A percentile compares a stretch with the other conserved stretches of the same genome.
Conservation (phyloP, 1,139 yeast species). For the Candida pseudocylindracea region DNA sequence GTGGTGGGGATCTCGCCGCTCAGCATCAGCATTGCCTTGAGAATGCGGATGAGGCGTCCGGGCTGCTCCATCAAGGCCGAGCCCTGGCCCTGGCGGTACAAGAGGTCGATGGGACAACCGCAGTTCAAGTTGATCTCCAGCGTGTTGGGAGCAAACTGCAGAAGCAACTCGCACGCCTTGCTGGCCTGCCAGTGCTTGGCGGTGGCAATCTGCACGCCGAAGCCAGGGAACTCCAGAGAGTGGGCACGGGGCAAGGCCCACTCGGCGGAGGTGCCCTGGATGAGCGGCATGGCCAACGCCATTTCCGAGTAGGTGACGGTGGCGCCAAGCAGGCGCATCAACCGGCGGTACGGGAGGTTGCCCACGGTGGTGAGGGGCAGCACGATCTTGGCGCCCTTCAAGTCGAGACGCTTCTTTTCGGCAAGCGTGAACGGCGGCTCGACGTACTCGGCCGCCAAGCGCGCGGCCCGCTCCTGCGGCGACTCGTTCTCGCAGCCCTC, state of each 20-base stretch:
- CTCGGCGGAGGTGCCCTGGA: conserved; percentile 81
- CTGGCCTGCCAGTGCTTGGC: conserved; percentile 87
- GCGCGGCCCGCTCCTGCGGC: background rate
- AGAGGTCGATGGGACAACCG: conserved; percentile 92
- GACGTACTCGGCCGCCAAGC: conserved; percentile 24
- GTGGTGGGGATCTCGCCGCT: conserved; percentile 85
- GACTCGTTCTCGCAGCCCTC: conserved; percentile 9
- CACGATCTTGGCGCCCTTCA: conserved; percentile 58
- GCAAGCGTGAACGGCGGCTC: conserved; percentile 60
- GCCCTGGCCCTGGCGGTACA: conserved; percentile 89
- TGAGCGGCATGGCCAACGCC: conserved; percentile 73
- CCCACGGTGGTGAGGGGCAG: conserved; percentile 97
- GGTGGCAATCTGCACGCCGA: conserved; percentile 87
- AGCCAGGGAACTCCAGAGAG: conserved; percentile 58
- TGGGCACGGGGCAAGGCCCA: conserved; percentile 97
- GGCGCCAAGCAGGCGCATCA: conserved; percentile 82
- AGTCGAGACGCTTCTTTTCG: conserved; percentile 62
- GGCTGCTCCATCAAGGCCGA: conserved; percentile 86
- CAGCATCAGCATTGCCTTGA: conserved; percentile 75
- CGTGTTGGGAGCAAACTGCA: conserved; percentile 27
- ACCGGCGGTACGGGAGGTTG: conserved; percentile 79
- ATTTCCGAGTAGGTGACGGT: conserved; percentile 89
- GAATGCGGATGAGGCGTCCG: conserved; percentile 50
- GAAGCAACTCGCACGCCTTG: conserved; percentile 68
- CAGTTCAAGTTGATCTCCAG: conserved; percentile 79